Evolutionary conservation across 73 alveolate genomes (phyloP), one percentile per base, ranked within the genome.

Genomic region (Paraurostyla sp.): DNA sequence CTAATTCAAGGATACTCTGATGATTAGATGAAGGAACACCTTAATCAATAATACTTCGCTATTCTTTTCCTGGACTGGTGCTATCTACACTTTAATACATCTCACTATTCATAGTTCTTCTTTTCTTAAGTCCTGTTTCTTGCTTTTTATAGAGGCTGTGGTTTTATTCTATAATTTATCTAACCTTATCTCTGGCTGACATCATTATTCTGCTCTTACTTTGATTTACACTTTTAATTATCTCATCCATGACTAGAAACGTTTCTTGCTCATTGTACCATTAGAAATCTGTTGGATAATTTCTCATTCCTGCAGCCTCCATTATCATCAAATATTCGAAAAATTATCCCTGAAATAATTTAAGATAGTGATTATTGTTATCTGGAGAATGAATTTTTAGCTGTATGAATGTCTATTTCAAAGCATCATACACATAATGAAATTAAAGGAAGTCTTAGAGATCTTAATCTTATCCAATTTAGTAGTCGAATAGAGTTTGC

Each of bases 291-390:
- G 54, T 18, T 65, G 7, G 41, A 40, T 65, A 13, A 38, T 18
- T 4, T n/a, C n/a, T n/a, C n/a, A n/a, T n/a, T 6, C 82, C 82
- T 38, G 41, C 35, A 36, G 82, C 82, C 25, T 65, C 82, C 13
- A 13, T 15, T 38, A 65, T 65, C 3, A 65, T 65, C 1, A 65
- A 22, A 36, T 32, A 65, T 38, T 65, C 82, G 27, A 65, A 18
- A 38, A 65, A 65, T 4, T 35, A 22, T 20, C 82, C 82, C 35
- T 38, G 7, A 30, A 65, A 65, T 23, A 38, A 38, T 22, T 30
- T 65, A 6, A 15, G 42, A 65, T 65, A 65, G 25, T 65, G 60
- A 38, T 27, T 15, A 13, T 11, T 15, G 6, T 9, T 33, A 30
- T 33, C 41, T n/a, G n/a, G n/a, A n/a, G n/a, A n/a, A n/a, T n/a